Base-by-base conservation (phyloP, 1,284 basidiomycete species). In the Ustilago sp. region DNA sequence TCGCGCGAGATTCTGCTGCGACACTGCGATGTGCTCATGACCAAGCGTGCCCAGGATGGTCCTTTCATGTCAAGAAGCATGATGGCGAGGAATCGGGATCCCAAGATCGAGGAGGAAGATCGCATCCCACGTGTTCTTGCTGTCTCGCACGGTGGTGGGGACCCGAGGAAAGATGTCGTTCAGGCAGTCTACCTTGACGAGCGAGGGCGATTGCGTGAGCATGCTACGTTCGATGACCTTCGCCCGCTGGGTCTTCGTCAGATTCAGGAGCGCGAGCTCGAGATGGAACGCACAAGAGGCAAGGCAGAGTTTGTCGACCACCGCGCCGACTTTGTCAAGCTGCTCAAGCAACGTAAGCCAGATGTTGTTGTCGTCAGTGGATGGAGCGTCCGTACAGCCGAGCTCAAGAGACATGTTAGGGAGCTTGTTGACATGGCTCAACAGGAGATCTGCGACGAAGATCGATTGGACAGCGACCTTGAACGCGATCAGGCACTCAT, bases 91-190 rank as follows among this genome's bases (percentile, higher is more conserved):
- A 77, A 77, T 45, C 69, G 71, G 38, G 76, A 82, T 38, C 79
- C 79, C 50, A 76, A 77, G 54, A 87, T 88, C 5, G 89, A 90
- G 32, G 90, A 92, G 86, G 89, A 89, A 65, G 87, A 89, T 48
- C 93, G 93, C 54, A 90, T 90, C 0, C 92, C 94, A 0, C 92
- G 93, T 8, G 94, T 99, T 4, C 89, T 99, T 43, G 94, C 96
- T 5, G 88, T 98, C 66, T 98, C 96, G 4, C 94, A 95, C 90
- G 97, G 97, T 52, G 92, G 93, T 84, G 97, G 97, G 58, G 94
- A 97, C 80, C 93, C 94, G 45, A 91, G 93, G 79, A 93, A 92
- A 81, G 96, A 99, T 86, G 91, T 92, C 2, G 93, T 98, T 68
- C 91, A 92, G 36, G 88, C 93, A 38, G 92, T 97, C 60, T 93